A percentile compares a stretch with the other conserved stretches of the same genome.
These are phyloP conservation scores for Melanopsichium pennsylvanicum DNA, from an alignment of 1,284 basidiomycete genomes.

Conservation along the genomic window DNA sequence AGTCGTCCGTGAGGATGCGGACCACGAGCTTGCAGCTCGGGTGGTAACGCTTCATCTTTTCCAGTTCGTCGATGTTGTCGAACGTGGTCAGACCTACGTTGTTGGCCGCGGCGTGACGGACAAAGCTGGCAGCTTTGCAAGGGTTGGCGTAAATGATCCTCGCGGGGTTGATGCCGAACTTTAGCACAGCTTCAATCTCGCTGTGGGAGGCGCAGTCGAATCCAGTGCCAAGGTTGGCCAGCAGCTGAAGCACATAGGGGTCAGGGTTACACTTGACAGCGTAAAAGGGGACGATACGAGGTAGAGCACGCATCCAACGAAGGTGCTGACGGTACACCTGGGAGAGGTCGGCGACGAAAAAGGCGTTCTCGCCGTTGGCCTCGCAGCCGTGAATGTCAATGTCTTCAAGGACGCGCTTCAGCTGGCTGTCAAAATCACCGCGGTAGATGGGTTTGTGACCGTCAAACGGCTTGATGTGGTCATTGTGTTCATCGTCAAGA, in stretches of 20 bases:
- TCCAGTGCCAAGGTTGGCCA: conserved; percentile 86
- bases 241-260: conserved; percentile 86
- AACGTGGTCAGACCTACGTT: conserved; percentile 95
- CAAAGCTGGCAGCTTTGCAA: conserved; percentile 94
- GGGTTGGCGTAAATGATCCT: conserved; percentile 98
- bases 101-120: conserved; percentile 80
- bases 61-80: conserved; percentile 96
- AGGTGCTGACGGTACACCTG: conserved; percentile 86
- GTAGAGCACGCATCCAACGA: conserved; percentile 80
- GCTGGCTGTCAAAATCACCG: conserved; percentile 54
- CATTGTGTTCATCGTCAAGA: conserved; percentile 38
- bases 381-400: conserved; percentile 68
- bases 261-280: conserved; percentile 97
- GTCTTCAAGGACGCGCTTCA: conserved; percentile 47
- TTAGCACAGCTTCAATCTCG: conserved; percentile 85
- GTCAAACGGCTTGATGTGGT: conserved; percentile 41
- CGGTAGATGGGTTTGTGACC: conserved; percentile 51
- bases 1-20: conserved; percentile 96
- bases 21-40: conserved; percentile 86
- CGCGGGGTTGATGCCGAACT: conserved; percentile 70
- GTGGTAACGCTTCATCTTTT: conserved; percentile 87
- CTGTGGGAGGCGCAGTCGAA: conserved; percentile 99
- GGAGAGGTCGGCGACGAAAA: conserved; percentile 93
- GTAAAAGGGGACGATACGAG: conserved; percentile 84
- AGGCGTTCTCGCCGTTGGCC: conserved; percentile 85